phyloP scores from a whole-genome alignment of 2,329 filamentous ascomycete species.

The Trichophyton verrucosum region DNA sequence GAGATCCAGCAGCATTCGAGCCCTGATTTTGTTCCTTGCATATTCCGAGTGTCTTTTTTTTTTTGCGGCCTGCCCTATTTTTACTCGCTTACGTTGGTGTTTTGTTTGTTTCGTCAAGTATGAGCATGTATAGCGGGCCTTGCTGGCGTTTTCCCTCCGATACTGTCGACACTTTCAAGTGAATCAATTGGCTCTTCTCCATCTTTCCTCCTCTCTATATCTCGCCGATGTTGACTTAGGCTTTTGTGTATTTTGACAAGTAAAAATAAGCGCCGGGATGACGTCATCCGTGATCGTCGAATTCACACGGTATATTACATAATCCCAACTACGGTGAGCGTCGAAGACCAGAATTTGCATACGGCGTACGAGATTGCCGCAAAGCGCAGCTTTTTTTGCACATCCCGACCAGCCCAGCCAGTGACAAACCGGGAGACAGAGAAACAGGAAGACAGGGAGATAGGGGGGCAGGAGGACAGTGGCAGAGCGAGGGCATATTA shows the following conservation, averaged over 20 bases:
- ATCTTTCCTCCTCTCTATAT: background rate
- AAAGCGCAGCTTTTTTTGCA: background rate
- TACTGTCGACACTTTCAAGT: background rate
- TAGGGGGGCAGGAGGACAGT: too few species aligned
- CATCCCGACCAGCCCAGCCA: background rate
- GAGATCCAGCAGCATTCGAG: background rate
- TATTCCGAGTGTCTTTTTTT: background rate
- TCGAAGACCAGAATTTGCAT: background rate
- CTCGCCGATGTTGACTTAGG: background rate
- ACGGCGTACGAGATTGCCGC: background rate
- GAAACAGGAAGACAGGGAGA: background rate
- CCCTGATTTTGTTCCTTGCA: background rate
- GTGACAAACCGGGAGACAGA: background rate
- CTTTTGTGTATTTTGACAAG: background rate
- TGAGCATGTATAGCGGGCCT: background rate
- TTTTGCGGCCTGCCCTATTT: too few species aligned
- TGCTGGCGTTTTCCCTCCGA: background rate
- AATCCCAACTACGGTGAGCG: background rate
- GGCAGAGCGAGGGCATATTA: too few species aligned
- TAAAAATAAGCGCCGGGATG: background rate
- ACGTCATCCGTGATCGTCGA: background rate
- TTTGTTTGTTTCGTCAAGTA: background rate
- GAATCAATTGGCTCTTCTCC: background rate
- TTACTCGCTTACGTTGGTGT: background rate
- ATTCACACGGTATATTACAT: background rate